These are phyloP conservation scores for Macrophomina phaseolina DNA, from an alignment of 2,329 filamentous ascomycete species.

Conservation along the genomic window DNA sequence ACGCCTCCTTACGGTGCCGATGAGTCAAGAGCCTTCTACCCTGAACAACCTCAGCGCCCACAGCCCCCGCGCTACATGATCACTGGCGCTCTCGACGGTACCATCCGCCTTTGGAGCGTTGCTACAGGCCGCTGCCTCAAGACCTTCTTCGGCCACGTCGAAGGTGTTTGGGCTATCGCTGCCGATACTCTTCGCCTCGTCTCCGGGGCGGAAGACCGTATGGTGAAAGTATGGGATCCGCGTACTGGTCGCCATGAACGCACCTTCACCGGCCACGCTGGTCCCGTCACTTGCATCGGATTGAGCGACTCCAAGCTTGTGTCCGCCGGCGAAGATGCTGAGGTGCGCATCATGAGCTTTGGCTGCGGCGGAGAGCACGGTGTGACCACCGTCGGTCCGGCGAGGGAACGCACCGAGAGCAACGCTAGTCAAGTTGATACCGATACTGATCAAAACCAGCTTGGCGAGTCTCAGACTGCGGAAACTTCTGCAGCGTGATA, in stretches of 20 bases:
- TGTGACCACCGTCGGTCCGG: conserved; percentile 19
- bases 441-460: background rate
- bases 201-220: conserved; percentile 88
- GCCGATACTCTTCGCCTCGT: conserved; percentile 89
- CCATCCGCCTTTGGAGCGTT: conserved; percentile 91
- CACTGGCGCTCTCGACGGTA: conserved; percentile 88
- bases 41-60: conserved; percentile 71
- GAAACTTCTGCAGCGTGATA: background rate
- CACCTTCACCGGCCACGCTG: conserved; percentile 88
- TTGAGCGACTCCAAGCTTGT: conserved; percentile 88
- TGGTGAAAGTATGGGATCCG: conserved; percentile 96
- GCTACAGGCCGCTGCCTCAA: conserved; percentile 80
- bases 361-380: conserved; percentile 23
- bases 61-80: conserved; percentile 89
- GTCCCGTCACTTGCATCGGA: conserved; percentile 90
- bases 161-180: conserved; percentile 92
- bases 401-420: conserved; percentile 5
- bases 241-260: conserved; percentile 88
- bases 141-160: conserved; percentile 95
- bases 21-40: conserved; percentile 29
- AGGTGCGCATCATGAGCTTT: conserved; percentile 69
- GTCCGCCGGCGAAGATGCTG: conserved; percentile 91
- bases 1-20: conserved; percentile 25
- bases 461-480: background rate
- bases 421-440: background rate